These are phyloP conservation scores for Lentinula novae-zelandiae DNA, from an alignment of 1,284 basidiomycete species.

Conservation along the genomic window DNA sequence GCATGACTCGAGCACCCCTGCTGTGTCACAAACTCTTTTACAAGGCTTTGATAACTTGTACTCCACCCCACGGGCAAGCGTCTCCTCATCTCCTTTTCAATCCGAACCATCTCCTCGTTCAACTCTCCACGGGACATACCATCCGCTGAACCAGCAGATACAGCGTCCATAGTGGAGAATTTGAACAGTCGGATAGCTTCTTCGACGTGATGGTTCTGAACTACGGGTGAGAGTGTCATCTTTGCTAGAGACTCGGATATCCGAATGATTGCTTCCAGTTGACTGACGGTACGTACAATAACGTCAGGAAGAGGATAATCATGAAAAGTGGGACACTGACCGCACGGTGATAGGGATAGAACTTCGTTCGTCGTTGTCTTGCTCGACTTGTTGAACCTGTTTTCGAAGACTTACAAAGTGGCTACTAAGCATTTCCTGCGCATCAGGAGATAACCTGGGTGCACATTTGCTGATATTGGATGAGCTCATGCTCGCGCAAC, in stretches of 20 bases:
- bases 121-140: slow-evolving; percentile 91
- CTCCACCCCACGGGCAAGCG: slow-evolving; percentile 96
- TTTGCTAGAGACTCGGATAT: slow-evolving; percentile 98
- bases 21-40: slow-evolving; percentile 93
- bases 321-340: slow-evolving; percentile 39
- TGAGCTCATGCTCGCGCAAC: slow-evolving; percentile 3
- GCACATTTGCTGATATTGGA: slow-evolving; percentile 78
- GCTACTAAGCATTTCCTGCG: slow-evolving; percentile 94
- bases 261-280: slow-evolving; percentile 98
- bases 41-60: slow-evolving; percentile 90
- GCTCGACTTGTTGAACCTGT: slow-evolving; percentile 94
- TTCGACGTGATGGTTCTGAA: slow-evolving; percentile 93
- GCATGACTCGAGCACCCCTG: slow-evolving; percentile 92
- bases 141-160: slow-evolving; percentile 89
- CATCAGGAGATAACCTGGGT: slow-evolving; percentile 88
- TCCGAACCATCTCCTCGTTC: slow-evolving; percentile 90
- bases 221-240: slow-evolving; percentile 84
- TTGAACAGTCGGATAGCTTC: slow-evolving; percentile 99
- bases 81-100: slow-evolving; percentile 89
- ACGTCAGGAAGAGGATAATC: background rate
- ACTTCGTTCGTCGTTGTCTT: slow-evolving; percentile 95
- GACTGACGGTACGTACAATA: slow-evolving; percentile 44
- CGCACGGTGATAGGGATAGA: slow-evolving; percentile 98
- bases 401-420: slow-evolving; percentile 96
- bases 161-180: slow-evolving; percentile 98